Percentiles rank a stretch among this genome's conserved stretches.
Evolutionary conservation across 2,329 filamentous ascomycete species (phyloP).

Genomic region (Emericellopsis atlantica): DNA sequence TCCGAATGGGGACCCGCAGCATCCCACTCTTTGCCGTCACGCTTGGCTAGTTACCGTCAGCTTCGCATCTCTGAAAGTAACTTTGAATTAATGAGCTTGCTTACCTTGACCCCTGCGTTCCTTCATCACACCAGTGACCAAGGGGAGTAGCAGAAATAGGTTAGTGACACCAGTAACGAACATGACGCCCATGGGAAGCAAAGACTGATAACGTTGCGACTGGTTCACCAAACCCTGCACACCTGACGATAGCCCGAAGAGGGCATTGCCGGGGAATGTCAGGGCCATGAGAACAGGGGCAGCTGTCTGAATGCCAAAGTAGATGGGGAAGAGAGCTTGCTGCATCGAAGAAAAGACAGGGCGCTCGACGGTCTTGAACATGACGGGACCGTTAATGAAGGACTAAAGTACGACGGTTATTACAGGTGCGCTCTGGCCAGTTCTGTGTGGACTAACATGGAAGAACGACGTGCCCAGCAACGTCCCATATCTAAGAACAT

Average conservation of each 20-base stretch:
- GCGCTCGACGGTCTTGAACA: slow-evolving; percentile 65
- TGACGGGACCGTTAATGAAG: slow-evolving; percentile 62
- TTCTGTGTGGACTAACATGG: slow-evolving; percentile 39
- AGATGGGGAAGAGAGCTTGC: slow-evolving; percentile 70
- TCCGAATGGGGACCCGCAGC: slow-evolving; percentile 68
- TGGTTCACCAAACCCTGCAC: slow-evolving; percentile 44
- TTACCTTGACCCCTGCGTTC: slow-evolving; percentile 68
- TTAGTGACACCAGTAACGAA: slow-evolving; percentile 63
- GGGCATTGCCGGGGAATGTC: slow-evolving; percentile 60
- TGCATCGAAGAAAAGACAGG: slow-evolving; percentile 75
- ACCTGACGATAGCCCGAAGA: slow-evolving; percentile 32
- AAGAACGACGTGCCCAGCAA: slow-evolving; percentile 80
- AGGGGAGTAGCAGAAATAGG: slow-evolving; percentile 57
- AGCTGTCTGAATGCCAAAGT: slow-evolving; percentile 73
- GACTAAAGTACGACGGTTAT: slow-evolving; percentile 33
- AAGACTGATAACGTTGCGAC: slow-evolving; percentile 48
- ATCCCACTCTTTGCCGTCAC: slow-evolving; percentile 79
- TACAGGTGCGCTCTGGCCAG: not conserved
- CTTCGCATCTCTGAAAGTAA: not conserved
- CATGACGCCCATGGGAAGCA: slow-evolving; percentile 57
- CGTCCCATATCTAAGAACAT: slow-evolving; percentile 63
- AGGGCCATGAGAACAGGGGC: slow-evolving; percentile 62
- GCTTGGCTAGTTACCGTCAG: slow-evolving; percentile 44
- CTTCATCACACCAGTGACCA: slow-evolving; percentile 62
- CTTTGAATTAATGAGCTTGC: slow-evolving; percentile 9